Percentiles rank a stretch among this genome's conserved stretches.
These are phyloP conservation scores for Sporothrix pseudoabietina DNA, from an alignment of 2,329 filamentous ascomycete species.

Conservation along the genomic window DNA sequence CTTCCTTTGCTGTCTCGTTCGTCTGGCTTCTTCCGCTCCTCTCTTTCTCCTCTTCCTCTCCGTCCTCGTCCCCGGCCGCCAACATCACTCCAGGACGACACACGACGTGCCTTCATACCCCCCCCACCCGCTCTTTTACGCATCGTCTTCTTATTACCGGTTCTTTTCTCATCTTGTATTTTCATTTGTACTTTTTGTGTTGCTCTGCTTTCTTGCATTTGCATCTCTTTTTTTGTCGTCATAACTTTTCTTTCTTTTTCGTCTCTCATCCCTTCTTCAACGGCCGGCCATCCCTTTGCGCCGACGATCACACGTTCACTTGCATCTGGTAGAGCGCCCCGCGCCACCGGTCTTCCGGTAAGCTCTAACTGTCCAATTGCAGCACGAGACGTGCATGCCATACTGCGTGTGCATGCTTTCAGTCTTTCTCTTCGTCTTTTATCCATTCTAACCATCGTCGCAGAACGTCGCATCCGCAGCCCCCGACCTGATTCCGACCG, in stretches of 20 bases:
- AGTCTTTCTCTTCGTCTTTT: neutral
- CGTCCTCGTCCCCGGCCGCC: constrained; percentile 14
- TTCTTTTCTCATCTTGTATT: constrained; percentile 20
- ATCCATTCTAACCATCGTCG: neutral
- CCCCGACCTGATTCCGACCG: constrained; percentile 47
- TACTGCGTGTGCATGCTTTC: neutral
- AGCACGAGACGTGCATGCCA: neutral
- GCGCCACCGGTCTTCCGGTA: constrained; percentile 32
- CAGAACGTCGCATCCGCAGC: constrained; percentile 47
- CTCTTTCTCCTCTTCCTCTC: constrained; percentile 5
- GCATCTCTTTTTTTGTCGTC: neutral
- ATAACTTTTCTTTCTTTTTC: neutral
- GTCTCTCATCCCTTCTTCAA: neutral
- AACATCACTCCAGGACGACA: constrained; percentile 7
- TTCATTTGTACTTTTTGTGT: constrained; percentile 15
- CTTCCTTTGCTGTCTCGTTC: constrained; percentile 21
- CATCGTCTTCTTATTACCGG: neutral
- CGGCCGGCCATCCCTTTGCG: neutral
- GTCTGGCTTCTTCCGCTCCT: constrained; percentile 10
- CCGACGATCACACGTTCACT: neutral
- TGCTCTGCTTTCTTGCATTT: neutral
- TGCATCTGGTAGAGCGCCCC: constrained; percentile 26
- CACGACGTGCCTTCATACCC: neutral
- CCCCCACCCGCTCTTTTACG: neutral
- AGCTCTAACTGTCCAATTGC: neutral